Percentiles rank a stretch among this genome's conserved stretches.
Conservation (phyloP, 495 filamentous ascomycete species). For the Polyplosphaeria fusca region DNA sequence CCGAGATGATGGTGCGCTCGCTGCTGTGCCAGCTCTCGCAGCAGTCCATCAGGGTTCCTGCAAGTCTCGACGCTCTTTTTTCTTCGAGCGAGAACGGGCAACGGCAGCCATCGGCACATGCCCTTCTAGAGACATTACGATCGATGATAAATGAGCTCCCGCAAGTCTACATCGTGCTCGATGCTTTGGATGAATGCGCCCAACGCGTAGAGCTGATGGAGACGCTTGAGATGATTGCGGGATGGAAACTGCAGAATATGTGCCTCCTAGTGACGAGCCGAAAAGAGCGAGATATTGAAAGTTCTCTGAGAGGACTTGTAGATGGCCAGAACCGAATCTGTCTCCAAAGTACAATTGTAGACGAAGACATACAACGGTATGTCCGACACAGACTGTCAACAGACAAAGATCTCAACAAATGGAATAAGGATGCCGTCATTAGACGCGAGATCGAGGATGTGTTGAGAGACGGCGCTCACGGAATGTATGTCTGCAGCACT, state of each 20-base stretch:
- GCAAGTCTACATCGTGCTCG: conserved; percentile 2
- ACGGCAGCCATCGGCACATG: conserved; percentile 2
- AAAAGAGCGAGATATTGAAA: conserved; percentile 6
- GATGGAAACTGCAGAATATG: conserved; percentile 7
- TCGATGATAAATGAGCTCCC: neutral
- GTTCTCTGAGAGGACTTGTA: neutral
- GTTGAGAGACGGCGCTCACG: neutral
- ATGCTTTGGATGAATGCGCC: conserved; percentile 11
- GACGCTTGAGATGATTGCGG: conserved; percentile 3
- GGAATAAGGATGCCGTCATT: conserved; percentile 1
- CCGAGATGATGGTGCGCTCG: conserved; percentile 8
- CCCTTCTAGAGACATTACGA: conserved; percentile 1
- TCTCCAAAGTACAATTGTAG: neutral
- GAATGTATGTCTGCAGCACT: conserved; percentile 1
- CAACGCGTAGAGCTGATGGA: conserved; percentile 7
- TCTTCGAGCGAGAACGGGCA: conserved; percentile 3
- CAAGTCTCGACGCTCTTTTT: conserved; percentile 8
- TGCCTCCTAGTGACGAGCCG: conserved; percentile 6
- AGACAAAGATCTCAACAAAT: conserved; percentile 1
- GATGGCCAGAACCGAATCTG: conserved; percentile 2
- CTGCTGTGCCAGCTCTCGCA: conserved; percentile 4
- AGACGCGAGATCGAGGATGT: neutral
- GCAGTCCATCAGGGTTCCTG: conserved; percentile 2
- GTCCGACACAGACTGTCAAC: neutral
- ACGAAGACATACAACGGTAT: conserved; percentile 13